Conservation (phyloP, 2,329 filamentous ascomycete species). For the Hymenoscyphus albidus region DNA sequence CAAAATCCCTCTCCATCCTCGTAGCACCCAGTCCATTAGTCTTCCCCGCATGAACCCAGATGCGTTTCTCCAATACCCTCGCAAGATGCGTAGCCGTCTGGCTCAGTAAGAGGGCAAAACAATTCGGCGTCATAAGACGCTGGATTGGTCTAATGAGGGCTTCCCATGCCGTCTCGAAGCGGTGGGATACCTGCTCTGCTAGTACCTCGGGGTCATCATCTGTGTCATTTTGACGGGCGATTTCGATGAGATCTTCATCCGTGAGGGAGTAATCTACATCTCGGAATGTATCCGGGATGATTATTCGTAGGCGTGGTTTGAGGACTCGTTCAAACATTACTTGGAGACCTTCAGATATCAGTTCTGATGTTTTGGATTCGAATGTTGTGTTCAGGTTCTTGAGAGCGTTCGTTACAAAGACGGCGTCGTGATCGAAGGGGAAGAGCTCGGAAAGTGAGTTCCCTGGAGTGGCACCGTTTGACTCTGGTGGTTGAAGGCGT, state of each 20-base stretch:
- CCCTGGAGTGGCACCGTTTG: constrained; percentile 35
- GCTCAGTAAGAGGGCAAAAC: constrained; percentile 72
- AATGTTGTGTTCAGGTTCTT: constrained; percentile 69
- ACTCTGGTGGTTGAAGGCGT: constrained; percentile 50
- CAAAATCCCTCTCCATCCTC: constrained; percentile 78
- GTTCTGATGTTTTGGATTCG: constrained; percentile 71
- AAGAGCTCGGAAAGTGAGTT: constrained; percentile 60
- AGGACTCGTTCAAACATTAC: constrained; percentile 86
- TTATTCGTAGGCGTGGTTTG: constrained; percentile 76
- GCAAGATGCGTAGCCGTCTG: constrained; percentile 72
- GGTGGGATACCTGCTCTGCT: constrained; percentile 67
- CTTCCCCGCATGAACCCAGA: constrained; percentile 75
- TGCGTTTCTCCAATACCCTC: constrained; percentile 78
- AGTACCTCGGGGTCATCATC: constrained; percentile 46
- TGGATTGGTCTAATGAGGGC: constrained; percentile 79
- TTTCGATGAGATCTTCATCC: constrained; percentile 56
- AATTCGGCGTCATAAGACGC: constrained; percentile 74
- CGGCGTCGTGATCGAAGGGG: constrained; percentile 73
- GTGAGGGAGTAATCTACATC: constrained; percentile 80
- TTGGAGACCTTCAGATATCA: constrained; percentile 78
- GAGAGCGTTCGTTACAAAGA: constrained; percentile 65
- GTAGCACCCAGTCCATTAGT: constrained; percentile 76
- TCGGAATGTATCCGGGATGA: constrained; percentile 84
- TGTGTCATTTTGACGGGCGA: constrained; percentile 47
- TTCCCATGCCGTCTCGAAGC: constrained; percentile 84